Evolutionary conservation across 139 green algal genomes (phyloP).

Genomic region (Zygnema cylindricum): DNA sequence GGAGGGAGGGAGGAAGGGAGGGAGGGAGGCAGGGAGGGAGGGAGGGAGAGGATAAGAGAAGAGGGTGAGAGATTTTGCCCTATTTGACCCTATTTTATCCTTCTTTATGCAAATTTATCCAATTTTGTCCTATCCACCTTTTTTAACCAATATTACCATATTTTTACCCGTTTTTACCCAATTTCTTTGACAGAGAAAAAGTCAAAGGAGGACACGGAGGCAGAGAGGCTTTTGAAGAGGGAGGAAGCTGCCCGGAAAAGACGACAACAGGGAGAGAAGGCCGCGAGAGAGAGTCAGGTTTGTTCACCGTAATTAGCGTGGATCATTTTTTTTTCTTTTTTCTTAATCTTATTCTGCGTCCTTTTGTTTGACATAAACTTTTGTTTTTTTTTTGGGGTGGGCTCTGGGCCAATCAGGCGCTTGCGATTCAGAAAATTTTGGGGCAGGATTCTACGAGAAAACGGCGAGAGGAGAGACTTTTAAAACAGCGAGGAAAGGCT

Average conservation of each 20-base stretch:
- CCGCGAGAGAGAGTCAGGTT: conserved; percentile 8
- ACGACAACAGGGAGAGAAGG: neutral
- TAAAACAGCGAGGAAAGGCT: conserved; percentile 20
- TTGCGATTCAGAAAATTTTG: conserved; percentile 46
- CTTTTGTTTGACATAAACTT: no score
- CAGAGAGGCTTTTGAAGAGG: neutral
- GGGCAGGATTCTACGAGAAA: conserved; percentile 38
- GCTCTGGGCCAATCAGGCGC: conserved; percentile 16
- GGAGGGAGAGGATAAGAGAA: neutral
- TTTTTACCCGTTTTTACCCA: neutral
- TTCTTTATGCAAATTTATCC: neutral
- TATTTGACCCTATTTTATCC: neutral
- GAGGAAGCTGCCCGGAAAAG: conserved; percentile 20
- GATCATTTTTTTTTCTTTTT: no score
- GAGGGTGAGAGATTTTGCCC: neutral
- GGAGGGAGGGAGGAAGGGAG: neutral
- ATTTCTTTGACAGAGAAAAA: neutral
- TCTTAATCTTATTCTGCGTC: no score
- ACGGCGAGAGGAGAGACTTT: conserved; percentile 15
- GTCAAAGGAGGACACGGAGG: conserved; percentile 4
- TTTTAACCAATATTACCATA: neutral
- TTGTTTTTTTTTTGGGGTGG: no score
- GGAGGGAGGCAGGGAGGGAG: neutral
- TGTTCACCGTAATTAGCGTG: no score
- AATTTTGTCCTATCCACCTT: neutral